Evolutionary conservation across 768 basidiomycete species (phyloP), one percentile per base, ranked within the genome.

Genomic region (Termitomyces sp.): DNA sequence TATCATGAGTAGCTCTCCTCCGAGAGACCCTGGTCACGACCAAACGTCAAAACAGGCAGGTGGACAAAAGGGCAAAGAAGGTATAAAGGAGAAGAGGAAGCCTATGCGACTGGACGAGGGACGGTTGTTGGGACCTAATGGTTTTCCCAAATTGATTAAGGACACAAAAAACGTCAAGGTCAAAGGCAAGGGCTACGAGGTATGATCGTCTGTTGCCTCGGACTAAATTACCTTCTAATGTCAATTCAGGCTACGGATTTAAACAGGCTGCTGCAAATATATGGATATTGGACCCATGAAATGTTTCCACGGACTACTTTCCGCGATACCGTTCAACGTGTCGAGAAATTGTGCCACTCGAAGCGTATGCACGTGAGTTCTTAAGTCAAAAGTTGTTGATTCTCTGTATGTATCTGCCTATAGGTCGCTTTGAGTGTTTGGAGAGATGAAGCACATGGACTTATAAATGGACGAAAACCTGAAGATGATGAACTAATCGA

Each of bases 281-380:
- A 98, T 68, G 93, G 94, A 66, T 90, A 94, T 65, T 99, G 97
- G 97, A 82, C 93, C 4, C 97, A 98, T 73, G 83, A 81, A 64
- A 78, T 99, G 78, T 95, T 89, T 68, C 97, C 97, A 5, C 92
- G 89, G 66, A 87, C 83, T 4, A 86, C 88, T 41, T 97, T 98
- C 70, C 78, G 79, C 46, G 94, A 97, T 66, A 96, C 94, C 0
- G 85, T 96, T 5, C 74, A 83, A 33, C 81, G 88, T 10, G 83
- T 98, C 10, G 96, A 99, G 76, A 92, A 88, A 64, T 70, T 97
- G 12, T 97, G 92, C 67, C 90, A 90, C 63, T 87, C 90, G 6
- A 84, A 85, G 51, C 82, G 90, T 15, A 90, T 98, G 87, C 81
- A 88, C 72, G 96, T 97, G 67, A 60, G 61, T 39, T 15, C n/a